Evolutionary conservation across 2,329 filamentous ascomycete genomes (phyloP).

Genomic region (Periconia sp.): DNA sequence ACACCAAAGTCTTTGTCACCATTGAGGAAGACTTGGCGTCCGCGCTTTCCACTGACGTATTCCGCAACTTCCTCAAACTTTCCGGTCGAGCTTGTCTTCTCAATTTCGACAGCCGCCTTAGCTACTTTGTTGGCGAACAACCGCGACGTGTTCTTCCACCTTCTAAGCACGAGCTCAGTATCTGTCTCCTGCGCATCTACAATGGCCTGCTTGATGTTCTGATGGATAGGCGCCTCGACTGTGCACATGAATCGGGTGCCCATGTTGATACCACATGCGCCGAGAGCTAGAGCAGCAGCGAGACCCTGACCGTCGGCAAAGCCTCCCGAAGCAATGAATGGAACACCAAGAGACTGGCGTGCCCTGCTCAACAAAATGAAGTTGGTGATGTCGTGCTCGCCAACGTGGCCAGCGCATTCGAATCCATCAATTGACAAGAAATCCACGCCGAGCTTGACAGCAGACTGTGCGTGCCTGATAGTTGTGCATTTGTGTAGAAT

Average conservation of each 20-base stretch:
- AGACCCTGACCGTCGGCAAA: slow-evolving; percentile 95
- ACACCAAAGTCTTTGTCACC: slow-evolving; percentile 85
- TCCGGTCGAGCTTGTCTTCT: slow-evolving; percentile 80
- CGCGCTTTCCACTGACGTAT: slow-evolving; percentile 87
- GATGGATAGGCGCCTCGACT: slow-evolving; percentile 87
- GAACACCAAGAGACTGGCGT: slow-evolving; percentile 80
- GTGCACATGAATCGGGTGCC: slow-evolving; percentile 98
- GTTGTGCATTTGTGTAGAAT: slow-evolving; percentile 98
- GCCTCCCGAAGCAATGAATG: slow-evolving; percentile 94
- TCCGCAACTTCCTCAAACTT: slow-evolving; percentile 90
- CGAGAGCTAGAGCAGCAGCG: slow-evolving; percentile 86
- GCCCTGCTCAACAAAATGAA: slow-evolving; percentile 87
- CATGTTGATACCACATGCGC: slow-evolving; percentile 97
- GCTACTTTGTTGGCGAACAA: slow-evolving; percentile 92
- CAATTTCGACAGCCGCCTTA: slow-evolving; percentile 78
- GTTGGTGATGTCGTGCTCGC: slow-evolving; percentile 87
- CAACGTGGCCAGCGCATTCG: slow-evolving; percentile 91
- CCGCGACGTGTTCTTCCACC: slow-evolving; percentile 92
- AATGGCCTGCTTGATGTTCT: slow-evolving; percentile 92
- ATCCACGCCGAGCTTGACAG: slow-evolving; percentile 92
- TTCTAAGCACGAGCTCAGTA: slow-evolving; percentile 82
- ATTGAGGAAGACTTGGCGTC: slow-evolving; percentile 88
- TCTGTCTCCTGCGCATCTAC: slow-evolving; percentile 88
- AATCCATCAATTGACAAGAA: slow-evolving; percentile 98
- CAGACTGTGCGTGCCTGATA: slow-evolving; percentile 89